phyloP scores from a whole-genome alignment of 1,284 basidiomycete species.

The Sporisorium graminicola region DNA sequence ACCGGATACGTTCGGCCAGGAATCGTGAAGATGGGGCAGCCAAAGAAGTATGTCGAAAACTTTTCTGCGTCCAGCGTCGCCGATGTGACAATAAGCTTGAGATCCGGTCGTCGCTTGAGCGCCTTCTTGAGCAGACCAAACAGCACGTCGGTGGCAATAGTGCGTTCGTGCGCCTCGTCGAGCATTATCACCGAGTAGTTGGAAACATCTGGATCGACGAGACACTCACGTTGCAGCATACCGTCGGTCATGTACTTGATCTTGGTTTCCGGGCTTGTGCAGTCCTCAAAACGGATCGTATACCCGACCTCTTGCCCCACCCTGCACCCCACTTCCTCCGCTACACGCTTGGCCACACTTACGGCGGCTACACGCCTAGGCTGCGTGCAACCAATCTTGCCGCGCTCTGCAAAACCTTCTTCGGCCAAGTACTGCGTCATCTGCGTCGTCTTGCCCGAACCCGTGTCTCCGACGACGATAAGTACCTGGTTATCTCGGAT shows the following conservation, averaged over 20 bases:
- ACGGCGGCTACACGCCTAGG: conserved; percentile 98
- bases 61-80: conserved; percentile 99
- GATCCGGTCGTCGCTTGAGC: conserved; percentile 89
- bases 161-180: conserved; percentile 98
- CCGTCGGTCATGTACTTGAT: conserved; percentile 99
- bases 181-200: conserved; percentile 97
- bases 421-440: conserved; percentile 95
- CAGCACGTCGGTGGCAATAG: conserved; percentile 95
- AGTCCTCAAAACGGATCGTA: conserved; percentile 98
- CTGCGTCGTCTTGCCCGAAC: conserved; percentile 88
- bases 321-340: conserved; percentile 96
- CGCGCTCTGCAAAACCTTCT: conserved; percentile 85
- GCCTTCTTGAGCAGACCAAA: conserved; percentile 98
- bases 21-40: conserved; percentile 99
- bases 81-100: conserved; percentile 97
- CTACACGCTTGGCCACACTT: conserved; percentile 98
- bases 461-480: conserved; percentile 92
- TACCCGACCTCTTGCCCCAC: conserved; percentile 98
- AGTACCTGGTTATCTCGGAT: conserved; percentile 95
- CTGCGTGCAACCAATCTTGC: conserved; percentile 95
- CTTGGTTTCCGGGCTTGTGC: conserved; percentile 94
- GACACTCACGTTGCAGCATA: conserved; percentile 96
- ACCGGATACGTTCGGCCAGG: conserved; percentile 98
- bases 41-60: conserved; percentile 98
- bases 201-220: conserved; percentile 93